Evolutionary conservation across 2,329 filamentous ascomycete genomes (phyloP), one percentile per base, ranked within the genome.

Genomic region (Cryphonectria carpinicola): DNA sequence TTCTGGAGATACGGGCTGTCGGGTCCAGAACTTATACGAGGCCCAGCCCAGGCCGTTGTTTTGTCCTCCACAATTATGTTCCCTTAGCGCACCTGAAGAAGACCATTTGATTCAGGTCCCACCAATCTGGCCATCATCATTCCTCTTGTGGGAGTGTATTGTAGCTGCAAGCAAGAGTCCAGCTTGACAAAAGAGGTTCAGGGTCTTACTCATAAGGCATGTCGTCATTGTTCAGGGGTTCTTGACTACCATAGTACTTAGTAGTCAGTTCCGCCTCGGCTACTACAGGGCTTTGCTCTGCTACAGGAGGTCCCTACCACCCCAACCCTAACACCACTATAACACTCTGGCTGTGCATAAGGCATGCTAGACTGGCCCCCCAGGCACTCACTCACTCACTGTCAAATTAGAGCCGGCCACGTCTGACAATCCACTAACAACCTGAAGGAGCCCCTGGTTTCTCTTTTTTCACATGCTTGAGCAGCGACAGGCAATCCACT

Each of bases 21-120:
- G 61, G 61, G 61, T 64, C 39, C 39, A 46, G 61, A 14, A 14
- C 39, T n/a, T 17, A 64, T 11, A 64, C 61, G 61, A 64, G 61
- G 61, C 61, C 61, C 28, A 64, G 61, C 25, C 28, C 25, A 32
- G 25, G 28, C 54, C 54, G 5, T 43, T 11, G 32, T 32, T 14
- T 17, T 28, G 22, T 28, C 28, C 19, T 49, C 46, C 46, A 49
- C 46, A n/a, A n/a, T 22, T 22, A 43, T 19, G 19, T 22, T 46
- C 17, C 41, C 1, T 17, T 7, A 7, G 43, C 2, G 19, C 17
- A 22, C 22, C 43, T 19, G 6, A 46, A 22, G 43, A 22, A 49
- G 4, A 49, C 17, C 17, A 49, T 22, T 43, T 43, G 14, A 43
- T 22, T 8, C 43, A 46, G 43, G 22, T 49, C 25, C 7, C 52